Evolutionary conservation across 1,284 basidiomycete genomes (phyloP), one percentile per base, ranked within the genome.

Genomic region (Meira miltonrushii): DNA sequence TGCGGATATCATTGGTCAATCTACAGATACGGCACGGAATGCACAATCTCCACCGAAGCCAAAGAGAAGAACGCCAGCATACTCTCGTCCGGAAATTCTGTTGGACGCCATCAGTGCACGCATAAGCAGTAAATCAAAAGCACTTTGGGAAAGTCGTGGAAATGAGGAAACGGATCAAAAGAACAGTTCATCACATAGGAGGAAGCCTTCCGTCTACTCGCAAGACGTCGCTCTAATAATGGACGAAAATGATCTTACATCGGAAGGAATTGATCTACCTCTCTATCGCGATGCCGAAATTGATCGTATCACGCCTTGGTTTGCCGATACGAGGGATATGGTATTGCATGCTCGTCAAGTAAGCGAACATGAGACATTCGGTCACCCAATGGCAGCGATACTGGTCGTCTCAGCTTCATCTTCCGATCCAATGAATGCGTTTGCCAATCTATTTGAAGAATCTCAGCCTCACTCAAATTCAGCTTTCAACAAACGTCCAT

Each of bases 351-450:
- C 62, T 39, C 43, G 72, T 4, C 39, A 55, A 3, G 55, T 72
- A 5, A 64, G 58, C 19, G 62, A 62, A 44, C 72, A 72, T 60
- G 68, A 72, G 46, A 62, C 66, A 0, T 67, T 74, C 17, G 60
- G 69, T 7, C 64, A 70, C 65, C 63, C 65, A 11, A 41, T 66
- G 33, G 60, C 54, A 23, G 39, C 71, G 12, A 57, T 77, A 4
- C 47, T 77, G 6, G 72, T 66, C 12, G 72, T 75, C 2, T 74
- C 74, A 1, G 64, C 67, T 5, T 55, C 57, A 13, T 66, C 65
- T 8, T 62, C 72, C 0, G 74, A 77, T 55, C 74, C 75, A 6
- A 67, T 77, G 68, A 73, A 75, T 60, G 74, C 68, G 28, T 71
- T 77, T 55, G 71, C 74, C 13, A 60, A 57, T 25, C 68, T 77